Conservation (phyloP, 257 asterid genomes). For the Jacaranda mimosifolia region DNA sequence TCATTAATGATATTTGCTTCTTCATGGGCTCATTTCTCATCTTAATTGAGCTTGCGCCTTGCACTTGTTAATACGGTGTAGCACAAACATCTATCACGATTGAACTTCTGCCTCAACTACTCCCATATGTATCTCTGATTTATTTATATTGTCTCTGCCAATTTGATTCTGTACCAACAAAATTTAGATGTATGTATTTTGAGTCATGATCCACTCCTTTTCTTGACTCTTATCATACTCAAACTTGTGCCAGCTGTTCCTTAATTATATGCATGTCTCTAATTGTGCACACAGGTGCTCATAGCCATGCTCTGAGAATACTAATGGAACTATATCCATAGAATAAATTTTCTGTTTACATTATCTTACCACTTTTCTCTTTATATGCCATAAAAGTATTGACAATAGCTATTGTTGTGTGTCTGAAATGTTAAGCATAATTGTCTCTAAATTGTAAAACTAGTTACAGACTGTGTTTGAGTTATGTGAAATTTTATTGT, state of each 20-base stretch:
- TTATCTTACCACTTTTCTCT: background rate
- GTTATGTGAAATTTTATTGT: slow-evolving; percentile 12
- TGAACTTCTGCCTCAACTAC: background rate
- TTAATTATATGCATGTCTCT: slow-evolving; percentile 4
- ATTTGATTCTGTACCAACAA: slow-evolving; percentile 5
- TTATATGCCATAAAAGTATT: background rate
- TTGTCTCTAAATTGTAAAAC: slow-evolving; percentile 3
- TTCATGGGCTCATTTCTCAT: background rate
- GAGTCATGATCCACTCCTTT: background rate
- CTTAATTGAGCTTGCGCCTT: background rate
- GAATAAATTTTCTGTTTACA: background rate
- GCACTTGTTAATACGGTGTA: slow-evolving; percentile 2
- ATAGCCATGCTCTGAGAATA: background rate
- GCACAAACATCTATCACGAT: slow-evolving; percentile 7
- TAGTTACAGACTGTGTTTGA: background rate
- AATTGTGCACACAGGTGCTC: slow-evolving; percentile 6
- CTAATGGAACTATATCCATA: slow-evolving; percentile 4
- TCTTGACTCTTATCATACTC: background rate
- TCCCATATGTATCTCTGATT: background rate
- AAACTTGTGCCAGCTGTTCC: background rate
- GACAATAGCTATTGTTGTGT: background rate
- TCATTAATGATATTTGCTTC: background rate
- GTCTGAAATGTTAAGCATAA: background rate
- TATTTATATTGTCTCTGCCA: slow-evolving; percentile 20
- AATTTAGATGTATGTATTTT: slow-evolving; percentile 4